phyloP scores from a whole-genome alignment of 306 rosid species.

The Casuarina glauca region DNA sequence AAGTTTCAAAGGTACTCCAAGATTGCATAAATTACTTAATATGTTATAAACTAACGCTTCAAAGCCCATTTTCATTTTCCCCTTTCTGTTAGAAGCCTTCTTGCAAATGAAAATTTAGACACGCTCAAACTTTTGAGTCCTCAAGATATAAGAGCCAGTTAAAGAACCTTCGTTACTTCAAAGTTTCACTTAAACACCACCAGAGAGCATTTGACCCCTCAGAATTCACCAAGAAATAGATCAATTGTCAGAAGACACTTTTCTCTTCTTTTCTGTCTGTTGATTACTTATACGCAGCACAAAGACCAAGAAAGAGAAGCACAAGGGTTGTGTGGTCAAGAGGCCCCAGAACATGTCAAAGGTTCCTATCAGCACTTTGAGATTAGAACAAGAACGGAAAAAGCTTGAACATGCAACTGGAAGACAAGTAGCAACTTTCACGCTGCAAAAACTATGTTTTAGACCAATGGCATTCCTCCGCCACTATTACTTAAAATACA shows the following conservation, averaged over 20 bases:
- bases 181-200: neutral
- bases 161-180: neutral
- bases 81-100: neutral
- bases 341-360: neutral
- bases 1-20: neutral
- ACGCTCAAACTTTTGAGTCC: neutral
- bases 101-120: no score
- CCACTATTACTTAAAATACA: neutral
- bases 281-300: neutral
- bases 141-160: neutral
- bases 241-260: neutral
- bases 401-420: neutral
- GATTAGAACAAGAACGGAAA: neutral
- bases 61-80: neutral
- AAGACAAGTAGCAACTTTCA: slow-evolving; percentile 1
- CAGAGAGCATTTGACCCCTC: neutral
- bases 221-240: neutral
- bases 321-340: neutral
- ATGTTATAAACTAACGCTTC: neutral
- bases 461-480: neutral
- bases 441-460: neutral
- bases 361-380: neutral
- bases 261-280: no score
- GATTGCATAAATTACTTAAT: neutral
- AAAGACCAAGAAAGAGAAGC: neutral